These are phyloP conservation scores for Colletotrichum scovillei DNA, from an alignment of 2,329 filamentous ascomycete genomes.

Conservation along the genomic window DNA sequence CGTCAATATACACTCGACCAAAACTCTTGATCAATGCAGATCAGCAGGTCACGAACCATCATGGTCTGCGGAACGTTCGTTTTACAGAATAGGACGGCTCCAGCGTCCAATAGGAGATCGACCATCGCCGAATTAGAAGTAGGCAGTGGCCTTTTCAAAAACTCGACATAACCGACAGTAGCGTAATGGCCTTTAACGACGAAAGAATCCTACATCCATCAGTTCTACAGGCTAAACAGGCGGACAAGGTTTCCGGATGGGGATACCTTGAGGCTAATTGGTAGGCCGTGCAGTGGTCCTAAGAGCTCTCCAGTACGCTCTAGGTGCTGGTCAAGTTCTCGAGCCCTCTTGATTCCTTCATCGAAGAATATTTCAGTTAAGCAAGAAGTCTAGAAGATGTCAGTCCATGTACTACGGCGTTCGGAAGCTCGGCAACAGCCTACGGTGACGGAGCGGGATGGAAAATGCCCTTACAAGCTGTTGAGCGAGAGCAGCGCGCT, in stretches of 20 bases:
- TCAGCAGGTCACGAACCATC: conserved; percentile 43
- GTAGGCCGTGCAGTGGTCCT: conserved; percentile 72
- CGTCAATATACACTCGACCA: not conserved
- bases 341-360: conserved; percentile 56
- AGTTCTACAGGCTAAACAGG: conserved; percentile 47
- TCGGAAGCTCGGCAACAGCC: not conserved
- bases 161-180: conserved; percentile 65
- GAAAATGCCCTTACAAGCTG: conserved; percentile 36
- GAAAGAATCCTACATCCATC: conserved; percentile 68
- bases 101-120: conserved; percentile 66
- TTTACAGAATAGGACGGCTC: conserved; percentile 76
- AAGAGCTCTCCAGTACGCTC: conserved; percentile 51
- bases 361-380: conserved; percentile 62
- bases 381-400: conserved; percentile 45
- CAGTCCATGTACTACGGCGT: not conserved
- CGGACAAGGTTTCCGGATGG: not conserved
- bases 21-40: not conserved
- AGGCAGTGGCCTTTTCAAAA: conserved; percentile 64
- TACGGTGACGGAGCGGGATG: not conserved
- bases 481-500: conserved; percentile 43
- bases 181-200: conserved; percentile 63
- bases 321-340: conserved; percentile 56
- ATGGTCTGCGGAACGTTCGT: conserved; percentile 75
- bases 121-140: conserved; percentile 66
- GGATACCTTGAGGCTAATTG: conserved; percentile 51